phyloP scores from a whole-genome alignment of 2,329 filamentous ascomycete species.

The Xylariaceae sp. region DNA sequence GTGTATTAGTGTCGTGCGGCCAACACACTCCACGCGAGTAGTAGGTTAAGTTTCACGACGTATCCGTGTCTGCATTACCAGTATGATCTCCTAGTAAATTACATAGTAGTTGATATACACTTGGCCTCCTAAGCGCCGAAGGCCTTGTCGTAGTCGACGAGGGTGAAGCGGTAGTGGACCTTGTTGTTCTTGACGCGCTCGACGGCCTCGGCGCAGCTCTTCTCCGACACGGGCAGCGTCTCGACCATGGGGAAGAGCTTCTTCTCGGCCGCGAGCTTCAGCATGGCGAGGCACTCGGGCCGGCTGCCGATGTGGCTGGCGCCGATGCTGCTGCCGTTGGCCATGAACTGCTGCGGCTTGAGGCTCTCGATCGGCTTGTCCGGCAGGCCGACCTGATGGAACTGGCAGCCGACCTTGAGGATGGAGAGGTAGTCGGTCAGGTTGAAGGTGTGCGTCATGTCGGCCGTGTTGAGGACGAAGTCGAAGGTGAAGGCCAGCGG shows the following conservation, averaged over 20 bases:
- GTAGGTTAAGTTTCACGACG: too few species aligned
- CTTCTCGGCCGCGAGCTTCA: constrained; percentile 52
- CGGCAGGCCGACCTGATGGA: constrained; percentile 52
- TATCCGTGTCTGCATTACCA: too few species aligned
- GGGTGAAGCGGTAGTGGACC: constrained; percentile 64
- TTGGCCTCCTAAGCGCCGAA: constrained; percentile 48
- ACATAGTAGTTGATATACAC: too few species aligned
- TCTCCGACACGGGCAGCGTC: constrained; percentile 56
- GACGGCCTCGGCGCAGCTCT: constrained; percentile 62
- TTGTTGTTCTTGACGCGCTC: constrained; percentile 63
- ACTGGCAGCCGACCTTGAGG: constrained; percentile 44
- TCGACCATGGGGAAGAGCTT: constrained; percentile 41
- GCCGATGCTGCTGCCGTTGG: constrained; percentile 29
- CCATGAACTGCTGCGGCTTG: constrained; percentile 33
- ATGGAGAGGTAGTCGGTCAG: constrained; percentile 42
- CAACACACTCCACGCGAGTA: too few species aligned
- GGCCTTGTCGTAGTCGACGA: constrained; percentile 60
- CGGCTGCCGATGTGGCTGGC: constrained; percentile 55
- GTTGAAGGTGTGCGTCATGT: constrained; percentile 47
- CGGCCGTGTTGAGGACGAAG: constrained; percentile 43
- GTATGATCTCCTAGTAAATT: too few species aligned
- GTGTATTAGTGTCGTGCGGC: too few species aligned
- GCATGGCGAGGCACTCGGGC: constrained; percentile 50
- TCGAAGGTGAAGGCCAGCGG: constrained; percentile 44
- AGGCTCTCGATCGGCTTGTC: constrained; percentile 40